Evolutionary conservation across 495 filamentous ascomycete species (phyloP), one percentile per base, ranked within the genome.

Genomic region (Annulohypoxylon bovei): DNA sequence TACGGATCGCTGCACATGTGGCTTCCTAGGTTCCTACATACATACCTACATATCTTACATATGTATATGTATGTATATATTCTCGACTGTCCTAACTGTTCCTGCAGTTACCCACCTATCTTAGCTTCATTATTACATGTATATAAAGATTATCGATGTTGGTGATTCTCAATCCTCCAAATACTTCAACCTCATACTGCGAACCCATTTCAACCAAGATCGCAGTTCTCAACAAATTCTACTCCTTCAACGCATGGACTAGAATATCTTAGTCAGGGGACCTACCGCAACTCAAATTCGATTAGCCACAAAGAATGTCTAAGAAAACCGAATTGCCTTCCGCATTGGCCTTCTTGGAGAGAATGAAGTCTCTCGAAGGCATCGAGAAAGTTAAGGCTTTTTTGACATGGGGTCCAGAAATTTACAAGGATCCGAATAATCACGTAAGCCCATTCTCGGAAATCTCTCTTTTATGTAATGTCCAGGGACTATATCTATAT

Each of bases 321-420:
- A 60, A 44, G 2, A 22, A 22, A 12, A 46, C 44, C 16, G 50
- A 20, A 12, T 4, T n/a, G 7, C 23, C 54, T 1, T 3, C 5
- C 6, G 40, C 23, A 4, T 1, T 39, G 6, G 27, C 7, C 9
- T 18, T 44, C 11, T 12, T 65, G 12, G 52, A 68, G 8, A 22
- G 12, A 2, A 8, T 56, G 16, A 35, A 67, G 12, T 12, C 50
- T 7, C 32, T 65, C 12, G 27, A 72, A 30, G 58, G 61, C 8
- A 68, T 67, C 32, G 37, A 70, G 22, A 70, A 56, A 32, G 53
- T 65, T 23, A 68, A 76, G 35, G 68, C 62, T 0, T 71, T 35
- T 50, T 47, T 76, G 4, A 55, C 61, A 59, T 56, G 9, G 27
- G 49, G 18, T 9, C 6, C 54, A 27, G 7, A 64, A 14, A 6